Percentiles rank a stretch among this genome's conserved stretches.
Conservation (phyloP, 2,329 filamentous ascomycete species). For the Pyrenochaeta sp. region DNA sequence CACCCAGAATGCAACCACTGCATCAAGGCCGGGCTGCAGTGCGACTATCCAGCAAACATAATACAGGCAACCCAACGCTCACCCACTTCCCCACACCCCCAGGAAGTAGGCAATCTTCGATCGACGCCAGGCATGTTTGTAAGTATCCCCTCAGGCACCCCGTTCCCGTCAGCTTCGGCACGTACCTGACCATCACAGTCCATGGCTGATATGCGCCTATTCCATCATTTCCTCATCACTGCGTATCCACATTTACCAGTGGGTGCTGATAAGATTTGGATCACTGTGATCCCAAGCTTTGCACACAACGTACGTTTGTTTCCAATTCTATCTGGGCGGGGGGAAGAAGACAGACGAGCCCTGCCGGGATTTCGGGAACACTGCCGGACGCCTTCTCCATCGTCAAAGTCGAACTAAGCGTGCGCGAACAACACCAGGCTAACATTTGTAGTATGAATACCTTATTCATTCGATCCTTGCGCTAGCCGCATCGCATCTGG, state of each 20-base stretch:
- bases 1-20: slow-evolving; percentile 71
- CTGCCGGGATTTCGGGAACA: neutral
- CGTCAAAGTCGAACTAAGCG: neutral
- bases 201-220: slow-evolving; percentile 71
- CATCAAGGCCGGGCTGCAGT: slow-evolving; percentile 67
- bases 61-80: slow-evolving; percentile 39
- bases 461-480: slow-evolving; percentile 76
- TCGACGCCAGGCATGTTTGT: slow-evolving; percentile 46
- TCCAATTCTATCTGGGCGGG: neutral
- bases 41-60: slow-evolving; percentile 66
- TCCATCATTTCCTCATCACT: slow-evolving; percentile 70
- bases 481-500: slow-evolving; percentile 72
- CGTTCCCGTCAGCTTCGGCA: neutral
- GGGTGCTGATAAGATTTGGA: slow-evolving; percentile 72
- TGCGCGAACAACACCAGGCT: slow-evolving; percentile 7
- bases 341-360: neutral
- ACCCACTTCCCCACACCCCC: slow-evolving; percentile 30
- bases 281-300: slow-evolving; percentile 71
- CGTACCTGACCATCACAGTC: slow-evolving; percentile 33
- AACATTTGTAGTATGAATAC: slow-evolving; percentile 64
- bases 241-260: slow-evolving; percentile 72
- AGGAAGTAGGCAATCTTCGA: slow-evolving; percentile 37
- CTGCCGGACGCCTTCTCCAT: neutral
- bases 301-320: slow-evolving; percentile 66
- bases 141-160: slow-evolving; percentile 26